Evolutionary conservation across 331 rosid genomes (phyloP).

Genomic region (Ulmus americana): DNA sequence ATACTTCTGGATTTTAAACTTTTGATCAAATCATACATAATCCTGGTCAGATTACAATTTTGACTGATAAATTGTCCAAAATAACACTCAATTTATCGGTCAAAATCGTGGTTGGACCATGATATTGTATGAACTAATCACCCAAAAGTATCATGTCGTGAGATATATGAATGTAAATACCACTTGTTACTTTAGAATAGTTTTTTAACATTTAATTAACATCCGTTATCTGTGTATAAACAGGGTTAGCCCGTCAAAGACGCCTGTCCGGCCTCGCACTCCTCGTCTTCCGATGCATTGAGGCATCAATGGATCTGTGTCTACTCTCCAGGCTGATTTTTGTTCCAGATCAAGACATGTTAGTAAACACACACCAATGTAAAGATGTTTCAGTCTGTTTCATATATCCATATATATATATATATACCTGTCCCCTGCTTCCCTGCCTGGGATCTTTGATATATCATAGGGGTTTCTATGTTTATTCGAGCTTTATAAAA

Average conservation of each 20-base stretch:
- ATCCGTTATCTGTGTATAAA: constrained; percentile 8
- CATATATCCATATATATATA: constrained; percentile 2
- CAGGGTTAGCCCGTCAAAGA: constrained; percentile 44
- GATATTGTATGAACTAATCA: no score
- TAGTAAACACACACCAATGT: constrained; percentile 21
- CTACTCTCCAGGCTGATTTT: constrained; percentile 19
- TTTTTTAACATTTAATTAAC: not conserved
- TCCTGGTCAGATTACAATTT: no score
- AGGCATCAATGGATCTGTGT: constrained; percentile 15
- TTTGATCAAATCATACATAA: no score
- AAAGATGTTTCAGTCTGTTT: constrained; percentile 30
- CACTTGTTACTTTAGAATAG: no score
- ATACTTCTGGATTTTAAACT: no score
- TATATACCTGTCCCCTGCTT: constrained; percentile 19
- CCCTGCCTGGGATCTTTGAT: constrained; percentile 28
- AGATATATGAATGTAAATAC: no score
- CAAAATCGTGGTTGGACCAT: no score
- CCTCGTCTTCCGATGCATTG: constrained; percentile 36
- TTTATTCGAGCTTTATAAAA: constrained; percentile 23
- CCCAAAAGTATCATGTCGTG: no score
- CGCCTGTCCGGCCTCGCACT: constrained; percentile 38
- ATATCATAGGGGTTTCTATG: constrained; percentile 13
- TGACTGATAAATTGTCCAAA: no score
- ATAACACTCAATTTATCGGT: no score
- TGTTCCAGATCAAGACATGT: constrained; percentile 12